Evolutionary conservation across 1,284 basidiomycete species (phyloP).

Genomic region (Tylopilus sp.): DNA sequence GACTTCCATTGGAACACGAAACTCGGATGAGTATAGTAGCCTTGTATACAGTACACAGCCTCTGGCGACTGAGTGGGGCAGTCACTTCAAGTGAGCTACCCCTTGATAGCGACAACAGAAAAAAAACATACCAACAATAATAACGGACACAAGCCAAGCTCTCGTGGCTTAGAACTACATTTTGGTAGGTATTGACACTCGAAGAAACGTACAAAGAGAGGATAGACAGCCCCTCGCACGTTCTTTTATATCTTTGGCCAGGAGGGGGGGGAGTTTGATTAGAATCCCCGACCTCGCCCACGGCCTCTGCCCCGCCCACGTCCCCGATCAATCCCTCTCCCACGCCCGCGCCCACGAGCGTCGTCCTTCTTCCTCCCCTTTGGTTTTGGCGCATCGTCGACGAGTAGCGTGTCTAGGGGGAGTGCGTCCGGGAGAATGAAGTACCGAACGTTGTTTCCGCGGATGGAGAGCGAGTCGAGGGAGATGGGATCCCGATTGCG

Average conservation of each 20-base stretch:
- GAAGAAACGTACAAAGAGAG: constrained; percentile 7
- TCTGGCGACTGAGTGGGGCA: too few species aligned
- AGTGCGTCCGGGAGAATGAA: constrained; percentile 96
- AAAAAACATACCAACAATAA: constrained; percentile 8
- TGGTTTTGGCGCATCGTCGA: constrained; percentile 97
- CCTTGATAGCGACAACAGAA: too few species aligned
- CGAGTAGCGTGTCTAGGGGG: constrained; percentile 92
- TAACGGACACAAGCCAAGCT: constrained; percentile 26
- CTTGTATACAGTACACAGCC: too few species aligned
- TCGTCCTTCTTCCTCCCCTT: constrained; percentile 85
- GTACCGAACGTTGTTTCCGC: constrained; percentile 92
- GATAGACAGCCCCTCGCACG: constrained; percentile 2
- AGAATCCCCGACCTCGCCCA: constrained; percentile 45
- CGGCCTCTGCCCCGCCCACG: constrained; percentile 51
- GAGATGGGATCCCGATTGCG: constrained; percentile 81
- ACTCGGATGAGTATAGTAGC: too few species aligned
- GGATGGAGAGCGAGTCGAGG: constrained; percentile 86
- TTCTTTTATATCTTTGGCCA: constrained; percentile 6
- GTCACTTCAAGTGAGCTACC: too few species aligned
- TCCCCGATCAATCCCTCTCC: constrained; percentile 42
- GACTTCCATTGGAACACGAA: too few species aligned
- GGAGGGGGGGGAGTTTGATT: not conserved
- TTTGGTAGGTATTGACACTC: constrained; percentile 22
- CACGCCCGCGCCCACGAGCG: constrained; percentile 59
- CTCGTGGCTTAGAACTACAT: constrained; percentile 15